phyloP scores from a whole-genome alignment of 2,329 filamentous ascomycete genomes.

The Cladosporium sp. region DNA sequence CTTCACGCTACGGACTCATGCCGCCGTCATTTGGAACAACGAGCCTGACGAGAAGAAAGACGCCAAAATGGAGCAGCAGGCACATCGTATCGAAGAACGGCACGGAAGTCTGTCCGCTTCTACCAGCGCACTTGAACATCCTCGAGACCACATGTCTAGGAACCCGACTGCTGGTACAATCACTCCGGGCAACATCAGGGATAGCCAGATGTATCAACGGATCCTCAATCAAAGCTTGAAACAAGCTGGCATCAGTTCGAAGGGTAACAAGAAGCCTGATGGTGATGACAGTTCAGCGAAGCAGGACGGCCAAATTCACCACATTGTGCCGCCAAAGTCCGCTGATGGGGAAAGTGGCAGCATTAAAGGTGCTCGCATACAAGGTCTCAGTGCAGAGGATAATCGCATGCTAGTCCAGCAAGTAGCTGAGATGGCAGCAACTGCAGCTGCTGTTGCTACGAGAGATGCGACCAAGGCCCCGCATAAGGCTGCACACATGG shows the following conservation, averaged over 20 bases:
- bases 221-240: conserved; percentile 87
- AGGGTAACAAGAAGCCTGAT: conserved; percentile 17
- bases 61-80: conserved; percentile 34
- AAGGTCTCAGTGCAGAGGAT: conserved; percentile 75
- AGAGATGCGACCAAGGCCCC: conserved; percentile 62
- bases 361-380: conserved; percentile 37
- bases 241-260: conserved; percentile 66
- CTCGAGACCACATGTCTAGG: conserved; percentile 15
- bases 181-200: conserved; percentile 61
- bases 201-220: conserved; percentile 86
- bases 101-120: conserved; percentile 11
- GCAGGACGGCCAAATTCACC: conserved; percentile 43
- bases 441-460: conserved; percentile 80
- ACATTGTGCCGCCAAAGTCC: conserved; percentile 71
- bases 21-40: conserved; percentile 92
- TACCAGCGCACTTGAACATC: conserved; percentile 10
- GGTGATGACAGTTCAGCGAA: conserved; percentile 14
- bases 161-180: conserved; percentile 9
- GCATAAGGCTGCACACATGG: conserved; percentile 47
- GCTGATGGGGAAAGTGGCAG: conserved; percentile 43
- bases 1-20: conserved; percentile 93
- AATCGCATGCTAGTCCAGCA: conserved; percentile 78
- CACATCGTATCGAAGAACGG: conserved; percentile 20
- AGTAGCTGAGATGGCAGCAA: conserved; percentile 90
- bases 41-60: conserved; percentile 56